Conservation (phyloP, 768 basidiomycete genomes). For the Hypholoma sublateritium region DNA sequence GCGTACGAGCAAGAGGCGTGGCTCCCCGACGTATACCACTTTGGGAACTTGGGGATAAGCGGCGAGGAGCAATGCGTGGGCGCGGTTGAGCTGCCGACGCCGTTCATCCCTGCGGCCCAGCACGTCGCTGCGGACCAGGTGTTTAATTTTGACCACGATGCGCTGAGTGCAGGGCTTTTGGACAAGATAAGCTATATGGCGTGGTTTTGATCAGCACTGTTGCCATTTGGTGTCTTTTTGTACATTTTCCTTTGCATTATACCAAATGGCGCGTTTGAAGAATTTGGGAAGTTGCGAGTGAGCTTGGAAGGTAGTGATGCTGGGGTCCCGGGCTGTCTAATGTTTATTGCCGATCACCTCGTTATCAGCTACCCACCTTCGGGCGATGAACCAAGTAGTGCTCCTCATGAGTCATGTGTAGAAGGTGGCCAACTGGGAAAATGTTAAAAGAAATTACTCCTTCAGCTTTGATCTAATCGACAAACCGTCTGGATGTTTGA, state of each 20-base stretch:
- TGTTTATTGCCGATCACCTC: too few species aligned
- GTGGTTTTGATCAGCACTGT: conserved; percentile 47
- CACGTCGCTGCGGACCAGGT: conserved; percentile 53
- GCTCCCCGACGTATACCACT: conserved; percentile 50
- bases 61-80: conserved; percentile 35
- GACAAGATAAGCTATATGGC: conserved; percentile 69
- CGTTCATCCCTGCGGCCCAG: conserved; percentile 46
- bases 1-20: conserved; percentile 26
- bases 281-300: too few species aligned
- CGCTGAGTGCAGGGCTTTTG: conserved; percentile 51
- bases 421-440: background rate
- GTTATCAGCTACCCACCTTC: too few species aligned
- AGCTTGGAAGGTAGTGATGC: too few species aligned
- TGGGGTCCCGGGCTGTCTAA: too few species aligned
- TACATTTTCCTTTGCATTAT: too few species aligned
- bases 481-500: background rate
- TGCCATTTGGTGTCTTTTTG: too few species aligned
- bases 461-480: background rate
- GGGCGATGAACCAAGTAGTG: too few species aligned
- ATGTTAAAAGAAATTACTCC: background rate
- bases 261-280: too few species aligned
- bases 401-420: too few species aligned
- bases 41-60: conserved; percentile 39
- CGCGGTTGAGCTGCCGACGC: conserved; percentile 35
- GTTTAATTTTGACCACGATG: conserved; percentile 65